Conservation (phyloP, 2,329 filamentous ascomycete species). For the Aureobasidium melanogenum region DNA sequence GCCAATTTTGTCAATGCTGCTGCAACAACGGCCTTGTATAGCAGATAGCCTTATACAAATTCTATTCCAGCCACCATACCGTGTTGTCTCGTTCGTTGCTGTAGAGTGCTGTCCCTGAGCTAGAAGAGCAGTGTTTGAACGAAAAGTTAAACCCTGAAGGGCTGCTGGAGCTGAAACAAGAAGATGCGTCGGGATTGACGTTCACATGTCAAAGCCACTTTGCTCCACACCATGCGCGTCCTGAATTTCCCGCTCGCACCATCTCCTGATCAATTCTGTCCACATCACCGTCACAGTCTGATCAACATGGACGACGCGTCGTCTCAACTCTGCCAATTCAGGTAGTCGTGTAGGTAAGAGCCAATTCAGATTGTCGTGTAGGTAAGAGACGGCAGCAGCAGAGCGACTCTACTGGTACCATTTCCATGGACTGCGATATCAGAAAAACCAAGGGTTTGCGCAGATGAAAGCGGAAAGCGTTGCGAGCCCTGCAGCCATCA, state of each 20-base stretch:
- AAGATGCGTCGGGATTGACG: neutral
- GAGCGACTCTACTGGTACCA: neutral
- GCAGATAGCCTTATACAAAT: neutral
- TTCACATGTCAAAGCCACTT: neutral
- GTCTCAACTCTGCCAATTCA: neutral
- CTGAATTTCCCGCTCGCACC: neutral
- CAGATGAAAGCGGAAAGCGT: neutral
- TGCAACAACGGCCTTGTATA: neutral
- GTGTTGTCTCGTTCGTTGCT: neutral
- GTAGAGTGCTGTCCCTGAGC: neutral
- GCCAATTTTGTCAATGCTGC: neutral
- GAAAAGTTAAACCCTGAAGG: neutral
- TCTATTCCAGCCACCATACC: neutral
- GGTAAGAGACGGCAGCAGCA: too few relatives aligned
- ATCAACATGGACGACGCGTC: neutral
- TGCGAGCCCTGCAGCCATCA: neutral
- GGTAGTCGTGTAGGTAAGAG: too few relatives aligned
- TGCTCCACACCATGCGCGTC: neutral
- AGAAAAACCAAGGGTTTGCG: neutral
- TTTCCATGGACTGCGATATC: neutral
- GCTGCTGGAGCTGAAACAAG: neutral
- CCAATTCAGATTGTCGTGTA: neutral
- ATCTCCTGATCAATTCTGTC: neutral
- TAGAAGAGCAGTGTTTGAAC: neutral
- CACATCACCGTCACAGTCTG: neutral